These are phyloP conservation scores for Plectosphaerella plurivora DNA, from an alignment of 2,329 filamentous ascomycete genomes.

Conservation along the genomic window DNA sequence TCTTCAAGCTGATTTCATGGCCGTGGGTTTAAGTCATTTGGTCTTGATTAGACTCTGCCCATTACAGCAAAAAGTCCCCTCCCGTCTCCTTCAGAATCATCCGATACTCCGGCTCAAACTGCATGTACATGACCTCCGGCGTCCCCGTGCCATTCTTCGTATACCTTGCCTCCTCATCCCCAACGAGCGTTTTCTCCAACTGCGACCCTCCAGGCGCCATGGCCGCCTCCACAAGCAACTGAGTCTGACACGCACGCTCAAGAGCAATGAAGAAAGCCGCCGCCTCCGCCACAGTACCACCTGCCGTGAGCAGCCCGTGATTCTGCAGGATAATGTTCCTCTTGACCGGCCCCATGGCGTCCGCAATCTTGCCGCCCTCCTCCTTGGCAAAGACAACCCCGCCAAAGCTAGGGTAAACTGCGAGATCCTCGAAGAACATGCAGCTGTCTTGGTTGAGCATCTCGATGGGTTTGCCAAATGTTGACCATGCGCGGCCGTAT, in stretches of 20 bases:
- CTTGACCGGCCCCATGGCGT: conserved; percentile 50
- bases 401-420: conserved; percentile 54
- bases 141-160: conserved; percentile 18
- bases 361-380: conserved; percentile 59
- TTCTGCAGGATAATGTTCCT: conserved; percentile 63
- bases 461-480: conserved; percentile 57
- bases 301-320: conserved; percentile 65
- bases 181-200: conserved; percentile 28
- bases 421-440: conserved; percentile 58
- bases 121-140: conserved; percentile 27
- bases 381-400: conserved; percentile 51
- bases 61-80: conserved; percentile 21
- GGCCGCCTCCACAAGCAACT: conserved; percentile 63
- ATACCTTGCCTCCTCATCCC: conserved; percentile 34
- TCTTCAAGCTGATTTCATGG: too few relatives aligned
- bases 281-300: conserved; percentile 66
- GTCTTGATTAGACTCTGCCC: too few relatives aligned
- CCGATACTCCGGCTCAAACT: conserved; percentile 27
- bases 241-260: conserved; percentile 63
- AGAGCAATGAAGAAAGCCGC: conserved; percentile 64
- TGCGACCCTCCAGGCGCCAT: conserved; percentile 12
- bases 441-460: conserved; percentile 66
- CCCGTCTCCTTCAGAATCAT: conserved; percentile 21
- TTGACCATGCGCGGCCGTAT: conserved; percentile 61
- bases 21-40: too few relatives aligned